Conservation (phyloP, 139 green algal species). For the Tetradesmus obliquus region DNA sequence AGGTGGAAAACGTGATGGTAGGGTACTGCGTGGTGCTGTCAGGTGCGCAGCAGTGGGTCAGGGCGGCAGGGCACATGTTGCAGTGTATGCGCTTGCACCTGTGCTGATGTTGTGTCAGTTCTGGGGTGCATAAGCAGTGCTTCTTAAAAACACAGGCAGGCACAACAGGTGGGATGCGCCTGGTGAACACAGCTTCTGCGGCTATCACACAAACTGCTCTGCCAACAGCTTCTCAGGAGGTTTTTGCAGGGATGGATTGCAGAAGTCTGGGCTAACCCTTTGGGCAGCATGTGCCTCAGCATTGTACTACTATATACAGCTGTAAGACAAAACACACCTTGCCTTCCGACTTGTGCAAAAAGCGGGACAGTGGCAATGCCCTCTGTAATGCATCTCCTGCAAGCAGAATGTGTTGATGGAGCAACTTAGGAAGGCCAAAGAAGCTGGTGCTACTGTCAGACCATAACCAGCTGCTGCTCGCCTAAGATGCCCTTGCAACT, state of each 20-base stretch:
- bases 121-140: too few species aligned
- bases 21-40: neutral
- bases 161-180: too few species aligned
- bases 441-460: neutral
- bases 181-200: too few species aligned
- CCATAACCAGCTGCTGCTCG: neutral
- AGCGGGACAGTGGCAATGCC: conserved; percentile 11
- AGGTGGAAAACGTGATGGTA: neutral
- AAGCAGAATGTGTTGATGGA: neutral
- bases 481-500: neutral
- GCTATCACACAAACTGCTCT: neutral
- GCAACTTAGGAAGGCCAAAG: neutral
- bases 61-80: too few species aligned
- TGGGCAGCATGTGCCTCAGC: neutral
- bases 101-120: too few species aligned
- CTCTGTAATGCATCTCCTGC: conserved; percentile 24
- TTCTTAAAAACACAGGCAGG: too few species aligned
- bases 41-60: neutral
- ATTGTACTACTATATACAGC: neutral
- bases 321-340: neutral
- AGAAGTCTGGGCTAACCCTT: neutral
- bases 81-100: too few species aligned
- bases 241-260: neutral
- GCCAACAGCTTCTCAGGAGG: neutral
- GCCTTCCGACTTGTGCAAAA: neutral